Evolutionary conservation across 257 asterid species (phyloP).

Genomic region (Solanum chmielewskii): DNA sequence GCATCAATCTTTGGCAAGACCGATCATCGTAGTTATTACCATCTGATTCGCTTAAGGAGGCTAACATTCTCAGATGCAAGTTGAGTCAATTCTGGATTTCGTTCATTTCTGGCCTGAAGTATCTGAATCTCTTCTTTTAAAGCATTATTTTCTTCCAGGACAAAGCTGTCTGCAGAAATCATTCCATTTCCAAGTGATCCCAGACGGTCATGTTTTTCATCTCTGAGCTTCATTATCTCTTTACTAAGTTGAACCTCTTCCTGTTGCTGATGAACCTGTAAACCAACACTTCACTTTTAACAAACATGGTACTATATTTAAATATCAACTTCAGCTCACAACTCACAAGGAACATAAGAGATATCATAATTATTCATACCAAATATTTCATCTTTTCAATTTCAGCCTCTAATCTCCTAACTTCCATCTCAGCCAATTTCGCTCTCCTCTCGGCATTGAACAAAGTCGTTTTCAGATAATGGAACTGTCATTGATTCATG

Average conservation of each 20-base stretch:
- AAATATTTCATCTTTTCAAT: constrained; percentile 32
- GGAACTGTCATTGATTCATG: constrained; percentile 31
- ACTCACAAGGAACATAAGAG: not conserved
- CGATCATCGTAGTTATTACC: constrained; percentile 16
- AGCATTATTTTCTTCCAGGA: constrained; percentile 36
- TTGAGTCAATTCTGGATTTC: constrained; percentile 30
- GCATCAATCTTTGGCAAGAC: not conserved
- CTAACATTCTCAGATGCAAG: constrained; percentile 37
- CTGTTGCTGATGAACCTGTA: constrained; percentile 44
- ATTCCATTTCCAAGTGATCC: constrained; percentile 38
- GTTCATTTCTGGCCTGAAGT: constrained; percentile 31
- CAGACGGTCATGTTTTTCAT: constrained; percentile 43
- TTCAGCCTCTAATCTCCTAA: constrained; percentile 40
- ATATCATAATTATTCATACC: constrained; percentile 18
- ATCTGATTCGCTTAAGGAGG: constrained; percentile 34
- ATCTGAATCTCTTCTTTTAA: constrained; percentile 41
- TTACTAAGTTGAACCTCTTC: constrained; percentile 42
- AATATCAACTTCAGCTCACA: not conserved
- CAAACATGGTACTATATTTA: not conserved
- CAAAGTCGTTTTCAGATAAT: constrained; percentile 28
- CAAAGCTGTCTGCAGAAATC: constrained; percentile 33
- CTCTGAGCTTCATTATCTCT: constrained; percentile 43
- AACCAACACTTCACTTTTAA: not conserved
- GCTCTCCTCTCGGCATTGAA: constrained; percentile 41
- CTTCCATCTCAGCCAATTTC: constrained; percentile 38